Evolutionary conservation across 2,329 filamentous ascomycete genomes (phyloP).

Genomic region (Chrysosporium queenslandicum): DNA sequence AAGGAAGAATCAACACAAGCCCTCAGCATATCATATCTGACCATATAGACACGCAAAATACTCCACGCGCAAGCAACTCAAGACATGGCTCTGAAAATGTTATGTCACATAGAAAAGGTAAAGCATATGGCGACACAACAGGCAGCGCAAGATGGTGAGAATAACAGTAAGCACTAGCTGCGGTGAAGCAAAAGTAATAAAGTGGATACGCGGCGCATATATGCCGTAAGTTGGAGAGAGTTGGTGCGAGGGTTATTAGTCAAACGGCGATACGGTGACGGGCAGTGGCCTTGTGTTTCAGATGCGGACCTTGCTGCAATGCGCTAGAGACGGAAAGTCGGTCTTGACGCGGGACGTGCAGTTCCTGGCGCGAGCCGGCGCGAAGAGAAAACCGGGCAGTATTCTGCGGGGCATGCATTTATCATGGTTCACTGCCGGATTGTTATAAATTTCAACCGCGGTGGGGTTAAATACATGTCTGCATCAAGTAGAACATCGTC

Average conservation of each 20-base stretch:
- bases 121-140: not conserved
- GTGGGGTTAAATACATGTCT: not conserved
- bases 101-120: not conserved
- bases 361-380: not conserved
- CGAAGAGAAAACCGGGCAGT: not conserved
- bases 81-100: not conserved
- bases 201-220: not conserved
- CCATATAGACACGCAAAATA: not conserved
- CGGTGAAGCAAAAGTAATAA: not conserved
- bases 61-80: not conserved
- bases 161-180: not conserved
- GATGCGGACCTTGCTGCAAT: not conserved
- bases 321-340: not conserved
- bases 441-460: not conserved
- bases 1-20: too few relatives aligned
- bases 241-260: too few relatives aligned
- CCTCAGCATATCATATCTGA: not conserved
- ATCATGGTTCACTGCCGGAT: not conserved
- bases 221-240: not conserved
- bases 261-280: too few relatives aligned
- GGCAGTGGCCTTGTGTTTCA: not conserved
- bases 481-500: not conserved
- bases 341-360: not conserved
- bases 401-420: not conserved
- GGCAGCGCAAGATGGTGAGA: not conserved